Percentiles rank a stretch among this genome's conserved stretches.
These are phyloP conservation scores for Nemania diffusa DNA, from an alignment of 2,329 filamentous ascomycete genomes.

Conservation along the genomic window DNA sequence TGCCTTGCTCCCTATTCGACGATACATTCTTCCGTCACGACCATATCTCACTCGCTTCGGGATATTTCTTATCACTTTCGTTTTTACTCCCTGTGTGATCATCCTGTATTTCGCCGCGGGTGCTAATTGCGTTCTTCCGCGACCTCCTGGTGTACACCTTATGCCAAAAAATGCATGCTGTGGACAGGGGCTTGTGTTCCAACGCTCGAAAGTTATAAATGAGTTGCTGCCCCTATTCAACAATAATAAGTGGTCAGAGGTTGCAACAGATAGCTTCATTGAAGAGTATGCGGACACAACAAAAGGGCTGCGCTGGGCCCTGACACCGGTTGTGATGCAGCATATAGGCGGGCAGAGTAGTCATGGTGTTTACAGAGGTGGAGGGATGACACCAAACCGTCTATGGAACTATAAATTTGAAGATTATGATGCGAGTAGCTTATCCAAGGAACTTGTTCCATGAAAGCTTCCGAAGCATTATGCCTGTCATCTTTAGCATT, in stretches of 20 bases:
- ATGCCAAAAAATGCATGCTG: constrained; percentile 45
- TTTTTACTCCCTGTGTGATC: constrained; percentile 43
- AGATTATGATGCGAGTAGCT: constrained; percentile 38
- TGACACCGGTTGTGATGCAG: constrained; percentile 46
- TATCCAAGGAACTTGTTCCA: constrained; percentile 36
- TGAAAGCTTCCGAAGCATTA: neutral
- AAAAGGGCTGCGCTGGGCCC: constrained; percentile 40
- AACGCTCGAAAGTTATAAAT: constrained; percentile 35
- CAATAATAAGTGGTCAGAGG: constrained; percentile 30
- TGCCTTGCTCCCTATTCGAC: constrained; percentile 13
- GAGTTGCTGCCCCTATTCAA: constrained; percentile 41
- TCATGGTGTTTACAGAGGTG: constrained; percentile 37
- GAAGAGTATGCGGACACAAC: constrained; percentile 41
- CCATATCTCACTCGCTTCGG: constrained; percentile 26
- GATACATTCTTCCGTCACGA: constrained; percentile 31
- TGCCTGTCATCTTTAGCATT: neutral
- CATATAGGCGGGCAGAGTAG: constrained; percentile 45
- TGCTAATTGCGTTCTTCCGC: constrained; percentile 40
- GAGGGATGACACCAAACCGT: constrained; percentile 32
- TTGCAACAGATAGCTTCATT: constrained; percentile 43
- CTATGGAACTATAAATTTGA: constrained; percentile 43
- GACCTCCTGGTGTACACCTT: constrained; percentile 36
- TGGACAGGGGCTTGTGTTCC: constrained; percentile 46
- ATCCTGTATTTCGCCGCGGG: constrained; percentile 45
- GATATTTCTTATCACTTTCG: constrained; percentile 32